These are phyloP conservation scores for Paramecium sexaurelia DNA, from an alignment of 73 alveolate species.

Conservation along the genomic window DNA sequence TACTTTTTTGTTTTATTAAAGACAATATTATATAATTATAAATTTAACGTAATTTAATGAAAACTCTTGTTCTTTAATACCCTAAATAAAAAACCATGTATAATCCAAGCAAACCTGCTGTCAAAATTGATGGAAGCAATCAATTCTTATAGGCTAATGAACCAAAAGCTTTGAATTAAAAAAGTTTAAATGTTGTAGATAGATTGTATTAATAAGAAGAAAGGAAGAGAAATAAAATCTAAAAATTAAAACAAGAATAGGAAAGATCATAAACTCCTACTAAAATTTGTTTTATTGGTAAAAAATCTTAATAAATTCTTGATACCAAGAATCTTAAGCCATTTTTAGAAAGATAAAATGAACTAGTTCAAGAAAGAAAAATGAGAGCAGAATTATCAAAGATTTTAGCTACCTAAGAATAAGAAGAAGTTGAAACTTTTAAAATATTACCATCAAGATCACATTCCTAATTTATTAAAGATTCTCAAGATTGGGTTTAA, in stretches of 20 bases:
- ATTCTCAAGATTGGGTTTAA: not conserved
- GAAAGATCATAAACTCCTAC: not conserved
- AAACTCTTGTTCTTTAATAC: not conserved
- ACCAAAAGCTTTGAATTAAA: not conserved
- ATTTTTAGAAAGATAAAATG: not conserved
- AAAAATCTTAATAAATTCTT: not conserved
- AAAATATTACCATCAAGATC: not conserved
- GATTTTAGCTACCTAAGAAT: not conserved
- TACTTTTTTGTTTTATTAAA: too few relatives aligned
- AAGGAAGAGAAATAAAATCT: not conserved
- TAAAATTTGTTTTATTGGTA: not conserved
- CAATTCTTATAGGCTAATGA: not conserved
- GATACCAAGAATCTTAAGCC: not conserved
- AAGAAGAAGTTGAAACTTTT: not conserved
- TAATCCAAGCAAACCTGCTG: not conserved
- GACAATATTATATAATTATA: not conserved
- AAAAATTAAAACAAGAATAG: not conserved
- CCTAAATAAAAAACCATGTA: conserved; percentile 18
- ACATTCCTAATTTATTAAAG: not conserved
- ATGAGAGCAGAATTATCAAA: not conserved
- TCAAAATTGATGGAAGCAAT: not conserved
- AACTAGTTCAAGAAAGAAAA: not conserved
- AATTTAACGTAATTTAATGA: not conserved
- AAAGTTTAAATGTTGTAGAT: not conserved
- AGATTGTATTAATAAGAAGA: conserved; percentile 12